Base-by-base conservation (phyloP, 148 eudicot genomes). In the Gaultheria prostrata region DNA sequence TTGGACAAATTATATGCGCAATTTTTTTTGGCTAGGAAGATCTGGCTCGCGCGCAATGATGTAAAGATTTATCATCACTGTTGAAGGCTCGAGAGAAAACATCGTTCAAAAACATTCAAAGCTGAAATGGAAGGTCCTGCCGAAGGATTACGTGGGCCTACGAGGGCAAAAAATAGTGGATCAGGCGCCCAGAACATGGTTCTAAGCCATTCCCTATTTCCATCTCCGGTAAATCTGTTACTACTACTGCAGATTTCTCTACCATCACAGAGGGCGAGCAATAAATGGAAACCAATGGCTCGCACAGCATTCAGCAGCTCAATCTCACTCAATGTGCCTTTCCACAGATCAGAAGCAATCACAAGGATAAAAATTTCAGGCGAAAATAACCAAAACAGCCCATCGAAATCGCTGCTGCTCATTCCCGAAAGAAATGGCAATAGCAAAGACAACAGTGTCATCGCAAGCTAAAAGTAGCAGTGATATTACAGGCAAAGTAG, bases 401-500 rank as follows among this genome's bases (percentile, higher is more conserved):
- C 76, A 67, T 67, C 35, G 18, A n/a, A 43, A 39, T 59, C 14
- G 81, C 76, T 32, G 46, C 39, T 63, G 73, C 39, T 43, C 56
- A 61, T 63, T 80, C n/a, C n/a, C 59, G 20, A 30, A 53, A 77
- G 13, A 77, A 43, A 33, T 18, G 72, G 82, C 5, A 63, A 63
- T 24, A 24, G 67, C 26, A 9, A 63, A 46, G 39, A 21, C 11
- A 67, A 48, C 14, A 65, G 57, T 45, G 57, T 46, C 45, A 63
- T 8, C 20, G 24, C 51, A 65, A 65, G 54, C 35, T 6, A 45
- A 80, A 20, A 67, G 83, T 28, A 81, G 45, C 63, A 81, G 77
- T 32, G 15, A 59, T 70, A 70, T 67, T 30, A 67, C 63, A 50
- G 71, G 71, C 76, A 69, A 67, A 14, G 70, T 45, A 63, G 51